A percentile compares a stretch with the other conserved stretches of the same genome.
Evolutionary conservation across 1,139 yeast genomes (phyloP).

Genomic region (Kodamaea ohmeri): DNA sequence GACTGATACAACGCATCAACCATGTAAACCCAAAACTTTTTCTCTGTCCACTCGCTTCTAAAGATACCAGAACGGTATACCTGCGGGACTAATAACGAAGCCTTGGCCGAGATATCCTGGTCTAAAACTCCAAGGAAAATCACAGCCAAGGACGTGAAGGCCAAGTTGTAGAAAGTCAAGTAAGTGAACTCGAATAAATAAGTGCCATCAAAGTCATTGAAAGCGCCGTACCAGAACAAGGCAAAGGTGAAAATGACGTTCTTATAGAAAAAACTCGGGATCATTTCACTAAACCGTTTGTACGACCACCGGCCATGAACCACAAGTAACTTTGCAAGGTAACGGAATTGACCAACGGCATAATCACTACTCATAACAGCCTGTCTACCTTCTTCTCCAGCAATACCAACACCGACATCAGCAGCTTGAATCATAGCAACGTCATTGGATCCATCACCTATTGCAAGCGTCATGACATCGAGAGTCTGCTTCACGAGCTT

Average conservation of each 20-base stretch:
- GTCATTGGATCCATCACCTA: slow-evolving; percentile 98
- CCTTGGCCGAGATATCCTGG: slow-evolving; percentile 84
- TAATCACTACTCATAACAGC: slow-evolving; percentile 98
- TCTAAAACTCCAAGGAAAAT: slow-evolving; percentile 88
- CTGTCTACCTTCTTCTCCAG: slow-evolving; percentile 97
- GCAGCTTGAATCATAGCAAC: slow-evolving; percentile 99
- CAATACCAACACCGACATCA: slow-evolving; percentile 96
- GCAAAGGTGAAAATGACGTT: slow-evolving; percentile 87
- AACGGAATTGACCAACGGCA: slow-evolving; percentile 94
- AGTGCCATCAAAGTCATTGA: slow-evolving; percentile 83
- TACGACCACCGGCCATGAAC: slow-evolving; percentile 98
- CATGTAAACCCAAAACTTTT: slow-evolving; percentile 82
- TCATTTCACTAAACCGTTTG: slow-evolving; percentile 87
- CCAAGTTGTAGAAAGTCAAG: slow-evolving; percentile 88
- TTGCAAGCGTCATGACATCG: slow-evolving; percentile 85
- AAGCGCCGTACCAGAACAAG: slow-evolving; percentile 90
- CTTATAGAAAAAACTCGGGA: slow-evolving; percentile 89
- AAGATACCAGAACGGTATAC: slow-evolving; percentile 81
- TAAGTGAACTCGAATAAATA: slow-evolving; percentile 90
- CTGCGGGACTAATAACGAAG: slow-evolving; percentile 86
- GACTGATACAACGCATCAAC: slow-evolving; percentile 88
- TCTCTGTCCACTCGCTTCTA: slow-evolving; percentile 75
- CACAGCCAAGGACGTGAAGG: slow-evolving; percentile 91
- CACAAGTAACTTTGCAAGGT: slow-evolving; percentile 67
- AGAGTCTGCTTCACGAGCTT: slow-evolving; percentile 72